Conservation (phyloP, 2,329 filamentous ascomycete species). For the Simplicillium aogashimaense region DNA sequence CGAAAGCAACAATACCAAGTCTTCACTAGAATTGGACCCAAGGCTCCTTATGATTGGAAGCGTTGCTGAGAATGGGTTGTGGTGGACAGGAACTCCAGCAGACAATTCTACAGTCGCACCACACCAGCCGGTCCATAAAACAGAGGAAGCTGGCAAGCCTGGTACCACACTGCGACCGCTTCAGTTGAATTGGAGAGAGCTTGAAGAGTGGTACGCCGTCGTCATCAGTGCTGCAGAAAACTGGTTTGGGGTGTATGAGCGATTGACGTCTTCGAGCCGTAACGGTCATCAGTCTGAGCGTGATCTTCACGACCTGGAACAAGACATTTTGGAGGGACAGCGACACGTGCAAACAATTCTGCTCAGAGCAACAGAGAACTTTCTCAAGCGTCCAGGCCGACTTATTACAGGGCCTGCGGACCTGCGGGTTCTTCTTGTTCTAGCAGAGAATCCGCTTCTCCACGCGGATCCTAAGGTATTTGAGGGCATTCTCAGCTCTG, state of each 20-base stretch:
- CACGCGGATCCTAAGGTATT: constrained; percentile 34
- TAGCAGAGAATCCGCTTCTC: constrained; percentile 71
- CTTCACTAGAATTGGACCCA: constrained; percentile 53
- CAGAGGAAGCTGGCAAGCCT: constrained; percentile 1
- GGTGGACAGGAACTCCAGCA: constrained; percentile 62
- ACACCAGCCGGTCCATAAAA: background rate
- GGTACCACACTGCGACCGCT: background rate
- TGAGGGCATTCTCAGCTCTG: constrained; percentile 26
- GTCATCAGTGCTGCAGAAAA: constrained; percentile 56
- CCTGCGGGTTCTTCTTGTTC: constrained; percentile 66
- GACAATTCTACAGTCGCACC: constrained; percentile 11
- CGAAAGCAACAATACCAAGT: constrained; percentile 8
- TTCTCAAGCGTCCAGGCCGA: constrained; percentile 71
- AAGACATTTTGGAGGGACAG: constrained; percentile 45
- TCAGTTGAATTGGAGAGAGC: constrained; percentile 63
- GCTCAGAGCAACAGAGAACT: constrained; percentile 67
- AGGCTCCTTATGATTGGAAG: constrained; percentile 67
- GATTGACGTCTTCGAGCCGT: constrained; percentile 25
- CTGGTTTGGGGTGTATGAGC: constrained; percentile 54
- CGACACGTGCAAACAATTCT: constrained; percentile 59
- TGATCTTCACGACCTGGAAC: constrained; percentile 34
- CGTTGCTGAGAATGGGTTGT: constrained; percentile 70
- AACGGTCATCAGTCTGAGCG: constrained; percentile 19
- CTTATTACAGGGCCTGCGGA: constrained; percentile 59
- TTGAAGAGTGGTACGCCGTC: constrained; percentile 65